phyloP scores from a whole-genome alignment of 768 basidiomycete genomes.

The Podaxis sp. region DNA sequence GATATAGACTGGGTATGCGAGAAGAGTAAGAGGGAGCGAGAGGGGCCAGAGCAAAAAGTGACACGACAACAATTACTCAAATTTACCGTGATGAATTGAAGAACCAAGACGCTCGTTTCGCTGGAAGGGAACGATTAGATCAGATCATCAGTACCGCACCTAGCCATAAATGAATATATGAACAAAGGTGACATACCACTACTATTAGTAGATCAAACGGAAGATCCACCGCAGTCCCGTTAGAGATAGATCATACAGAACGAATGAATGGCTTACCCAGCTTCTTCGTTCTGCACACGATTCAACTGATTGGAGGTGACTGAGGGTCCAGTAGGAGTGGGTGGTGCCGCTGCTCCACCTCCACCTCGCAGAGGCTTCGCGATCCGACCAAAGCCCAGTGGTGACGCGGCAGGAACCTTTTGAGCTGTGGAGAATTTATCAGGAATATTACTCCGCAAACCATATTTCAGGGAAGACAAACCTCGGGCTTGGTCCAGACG shows the following conservation, averaged over 20 bases:
- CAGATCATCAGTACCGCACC: constrained; percentile 20
- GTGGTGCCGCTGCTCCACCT: constrained; percentile 58
- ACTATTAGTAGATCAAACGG: constrained; percentile 16
- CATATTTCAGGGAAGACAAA: constrained; percentile 34
- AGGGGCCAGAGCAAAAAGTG: constrained; percentile 12
- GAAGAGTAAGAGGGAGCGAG: constrained; percentile 18
- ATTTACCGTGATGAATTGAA: constrained; percentile 72
- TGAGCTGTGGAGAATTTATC: constrained; percentile 50
- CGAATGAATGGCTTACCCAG: constrained; percentile 48
- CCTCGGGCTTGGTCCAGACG: constrained; percentile 91
- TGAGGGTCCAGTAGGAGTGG: constrained; percentile 40
- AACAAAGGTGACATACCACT: constrained; percentile 27
- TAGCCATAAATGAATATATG: constrained; percentile 20
- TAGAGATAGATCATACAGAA: constrained; percentile 16
- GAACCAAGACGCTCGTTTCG: constrained; percentile 93
- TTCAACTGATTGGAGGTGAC: constrained; percentile 63
- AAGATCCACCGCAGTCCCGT: constrained; percentile 9
- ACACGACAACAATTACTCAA: neutral
- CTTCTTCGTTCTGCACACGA: constrained; percentile 81
- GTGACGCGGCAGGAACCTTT: constrained; percentile 68
- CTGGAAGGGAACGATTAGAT: constrained; percentile 37
- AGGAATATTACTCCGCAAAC: neutral
- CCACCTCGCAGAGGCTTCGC: constrained; percentile 96
- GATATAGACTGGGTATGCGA: constrained; percentile 27
- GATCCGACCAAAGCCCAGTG: constrained; percentile 88